Conservation (phyloP, 805 yeast genomes). For the Saccharomycopsis babjevae region DNA sequence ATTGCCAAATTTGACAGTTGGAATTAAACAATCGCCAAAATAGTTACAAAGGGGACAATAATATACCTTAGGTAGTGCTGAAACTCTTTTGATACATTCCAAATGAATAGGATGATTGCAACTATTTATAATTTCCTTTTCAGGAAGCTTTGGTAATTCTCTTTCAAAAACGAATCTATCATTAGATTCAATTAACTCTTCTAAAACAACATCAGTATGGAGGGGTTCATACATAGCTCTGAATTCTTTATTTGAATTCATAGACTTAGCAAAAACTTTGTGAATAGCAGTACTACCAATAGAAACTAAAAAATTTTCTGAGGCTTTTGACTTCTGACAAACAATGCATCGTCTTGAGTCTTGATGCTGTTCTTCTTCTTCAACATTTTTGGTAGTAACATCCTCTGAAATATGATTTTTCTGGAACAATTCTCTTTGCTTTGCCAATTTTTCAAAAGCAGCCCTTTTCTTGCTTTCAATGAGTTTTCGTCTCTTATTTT, state of each 20-base stretch:
- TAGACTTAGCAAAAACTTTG: slow-evolving; percentile 50
- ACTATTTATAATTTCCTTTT: slow-evolving; percentile 1
- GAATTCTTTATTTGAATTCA: slow-evolving; percentile 43
- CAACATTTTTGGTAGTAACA: neutral
- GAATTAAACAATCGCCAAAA: slow-evolving; percentile 7
- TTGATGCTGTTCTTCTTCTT: slow-evolving; percentile 1
- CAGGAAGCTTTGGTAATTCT: neutral
- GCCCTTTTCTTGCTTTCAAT: slow-evolving; percentile 13
- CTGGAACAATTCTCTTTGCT: slow-evolving; percentile 12
- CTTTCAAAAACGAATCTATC: neutral
- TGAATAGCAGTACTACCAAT: slow-evolving; percentile 48
- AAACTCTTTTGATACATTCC: slow-evolving; percentile 3
- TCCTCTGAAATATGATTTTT: slow-evolving; percentile 1
- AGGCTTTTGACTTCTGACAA: slow-evolving; percentile 29
- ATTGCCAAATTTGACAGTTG: neutral
- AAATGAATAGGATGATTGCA: slow-evolving; percentile 17
- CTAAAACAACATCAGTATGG: slow-evolving; percentile 17
- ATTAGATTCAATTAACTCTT: neutral
- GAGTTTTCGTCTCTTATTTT: neutral
- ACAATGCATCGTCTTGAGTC: slow-evolving; percentile 21
- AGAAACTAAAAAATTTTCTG: slow-evolving; percentile 62
- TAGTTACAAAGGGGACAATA: slow-evolving; percentile 14
- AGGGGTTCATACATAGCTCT: slow-evolving; percentile 22
- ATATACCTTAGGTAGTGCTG: neutral
- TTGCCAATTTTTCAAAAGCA: slow-evolving; percentile 13